Evolutionary conservation across 2,329 filamentous ascomycete genomes (phyloP).

Genomic region (Diaporthe longicolla): DNA sequence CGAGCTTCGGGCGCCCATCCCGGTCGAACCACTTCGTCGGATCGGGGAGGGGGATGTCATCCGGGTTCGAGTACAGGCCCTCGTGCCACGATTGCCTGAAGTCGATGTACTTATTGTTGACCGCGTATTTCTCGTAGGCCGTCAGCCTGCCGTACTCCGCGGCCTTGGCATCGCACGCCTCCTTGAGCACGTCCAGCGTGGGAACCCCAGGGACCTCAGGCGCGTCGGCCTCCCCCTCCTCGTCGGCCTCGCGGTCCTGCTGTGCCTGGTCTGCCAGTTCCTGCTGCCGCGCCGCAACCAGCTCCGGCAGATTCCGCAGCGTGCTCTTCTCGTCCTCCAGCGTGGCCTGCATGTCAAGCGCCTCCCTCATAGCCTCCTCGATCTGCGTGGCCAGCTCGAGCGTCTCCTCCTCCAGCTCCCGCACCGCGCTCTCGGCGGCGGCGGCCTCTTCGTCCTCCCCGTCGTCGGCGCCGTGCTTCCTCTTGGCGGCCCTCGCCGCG

Average conservation of each 20-base stretch:
- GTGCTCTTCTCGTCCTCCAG: conserved; percentile 64
- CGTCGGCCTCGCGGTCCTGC: conserved; percentile 45
- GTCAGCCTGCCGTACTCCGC: conserved; percentile 59
- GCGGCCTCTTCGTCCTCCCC: conserved; percentile 2
- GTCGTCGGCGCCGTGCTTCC: conserved; percentile 14
- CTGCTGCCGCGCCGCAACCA: conserved; percentile 46
- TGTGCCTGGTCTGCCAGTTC: conserved; percentile 47
- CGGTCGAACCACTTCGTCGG: conserved; percentile 67
- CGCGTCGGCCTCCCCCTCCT: conserved; percentile 45
- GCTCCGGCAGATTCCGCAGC: conserved; percentile 54
- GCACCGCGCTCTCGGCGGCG: conserved; percentile 40
- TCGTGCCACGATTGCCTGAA: conserved; percentile 73
- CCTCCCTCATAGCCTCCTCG: conserved; percentile 62
- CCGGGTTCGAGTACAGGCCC: conserved; percentile 60
- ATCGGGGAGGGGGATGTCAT: conserved; percentile 66
- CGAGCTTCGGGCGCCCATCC: conserved; percentile 56
- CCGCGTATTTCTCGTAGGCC: conserved; percentile 64
- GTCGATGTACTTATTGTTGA: conserved; percentile 71
- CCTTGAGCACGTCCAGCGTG: conserved; percentile 49
- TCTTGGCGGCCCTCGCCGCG: conserved; percentile 45
- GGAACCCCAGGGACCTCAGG: conserved; percentile 35
- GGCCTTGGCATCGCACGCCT: conserved; percentile 54
- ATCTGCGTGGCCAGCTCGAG: conserved; percentile 59
- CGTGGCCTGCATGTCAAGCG: conserved; percentile 65
- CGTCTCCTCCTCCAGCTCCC: conserved; percentile 56